Base-by-base conservation (phyloP, 73 alveolate genomes). In the Paramecium octaurelia region DNA sequence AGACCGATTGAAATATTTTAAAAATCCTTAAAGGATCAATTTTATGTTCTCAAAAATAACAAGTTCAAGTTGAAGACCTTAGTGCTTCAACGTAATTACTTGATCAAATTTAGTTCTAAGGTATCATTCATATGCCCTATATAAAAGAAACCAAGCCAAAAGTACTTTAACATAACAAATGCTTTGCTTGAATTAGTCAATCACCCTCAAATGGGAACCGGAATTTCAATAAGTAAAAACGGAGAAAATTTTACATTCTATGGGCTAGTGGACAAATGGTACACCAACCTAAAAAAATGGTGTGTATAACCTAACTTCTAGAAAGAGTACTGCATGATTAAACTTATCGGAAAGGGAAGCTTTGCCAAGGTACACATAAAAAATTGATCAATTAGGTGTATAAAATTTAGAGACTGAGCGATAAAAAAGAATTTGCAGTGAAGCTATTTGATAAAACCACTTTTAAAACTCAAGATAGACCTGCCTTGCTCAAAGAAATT, bases 271-370 rank as follows among this genome's bases (percentile, higher is more conserved):
- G 91, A 48, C n/a, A 12, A 44, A 7, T 80, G 91, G 91, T 80
- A 14, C 57, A 3, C 43, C 21, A 10, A 9, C 14, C 36, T 80
- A 20, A 38, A 35, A 38, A 75, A 36, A 38, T 87, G 86, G 88
- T 58, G 93, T 18, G 40, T 87, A 1, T 64, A 64, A 50, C 54
- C 89, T 12, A 59, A 73, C n/a, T 87, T 87, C 68, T 38, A 34
- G 69, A 60, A 68, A 27, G 87, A 87, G 86, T 89, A 89, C 54
- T 89, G 80, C 35, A 54, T 83, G 54, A 43, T 89, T 12, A 89
- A 89, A 69, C 31, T 71, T 8, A 43, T 89, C 21, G 94, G 94
- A 31, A 89, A 89, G 44, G 94, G 94, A 20, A 89, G 75, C 18
- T 89, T 89, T 89, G 94, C 92, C 0, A 77, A 83, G 35, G 94